Percentiles rank a stretch among this genome's conserved stretches.
Conservation (phyloP, 2,329 filamentous ascomycete species). For the Fusarium succisae region DNA sequence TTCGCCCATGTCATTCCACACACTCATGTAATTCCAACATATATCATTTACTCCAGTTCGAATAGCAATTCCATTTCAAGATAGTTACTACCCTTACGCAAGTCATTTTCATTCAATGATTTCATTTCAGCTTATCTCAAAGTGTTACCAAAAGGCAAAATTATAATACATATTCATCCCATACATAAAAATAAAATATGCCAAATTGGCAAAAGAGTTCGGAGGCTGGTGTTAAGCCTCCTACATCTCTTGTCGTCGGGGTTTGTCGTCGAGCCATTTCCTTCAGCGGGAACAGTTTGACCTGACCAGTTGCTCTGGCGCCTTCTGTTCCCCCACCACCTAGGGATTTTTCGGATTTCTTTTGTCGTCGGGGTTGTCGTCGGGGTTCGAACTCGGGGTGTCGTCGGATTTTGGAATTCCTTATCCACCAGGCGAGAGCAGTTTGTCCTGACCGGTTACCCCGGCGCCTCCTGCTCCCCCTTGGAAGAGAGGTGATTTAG, state of each 20-base stretch:
- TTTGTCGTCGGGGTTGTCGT: not conserved
- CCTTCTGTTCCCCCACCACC: conserved; percentile 15
- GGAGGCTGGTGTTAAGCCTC: conserved; percentile 27
- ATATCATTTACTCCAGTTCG: not conserved
- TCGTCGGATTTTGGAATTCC: not conserved
- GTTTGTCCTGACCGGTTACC: conserved; percentile 44
- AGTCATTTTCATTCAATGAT: accelerated
- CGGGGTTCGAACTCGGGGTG: conserved; percentile 28
- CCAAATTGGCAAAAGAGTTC: conserved; percentile 43
- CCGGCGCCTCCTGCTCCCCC: conserved; percentile 39
- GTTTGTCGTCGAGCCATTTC: conserved; percentile 9
- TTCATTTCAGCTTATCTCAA: not conserved
- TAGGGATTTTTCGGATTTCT: not conserved
- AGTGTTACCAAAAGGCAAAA: not conserved
- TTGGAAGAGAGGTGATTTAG: not conserved
- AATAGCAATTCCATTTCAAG: not conserved
- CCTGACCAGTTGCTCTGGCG: conserved; percentile 42
- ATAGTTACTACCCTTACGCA: not conserved
- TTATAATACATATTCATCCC: accelerated
- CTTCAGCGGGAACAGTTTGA: conserved; percentile 37
- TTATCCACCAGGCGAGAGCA: conserved; percentile 30
- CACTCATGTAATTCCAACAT: not conserved
- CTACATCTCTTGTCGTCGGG: conserved; percentile 42
- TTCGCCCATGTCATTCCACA: not conserved
- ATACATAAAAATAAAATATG: not conserved